Evolutionary conservation across 1,139 yeast species (phyloP).

Genomic region (Meyerozyma smithsonii): DNA sequence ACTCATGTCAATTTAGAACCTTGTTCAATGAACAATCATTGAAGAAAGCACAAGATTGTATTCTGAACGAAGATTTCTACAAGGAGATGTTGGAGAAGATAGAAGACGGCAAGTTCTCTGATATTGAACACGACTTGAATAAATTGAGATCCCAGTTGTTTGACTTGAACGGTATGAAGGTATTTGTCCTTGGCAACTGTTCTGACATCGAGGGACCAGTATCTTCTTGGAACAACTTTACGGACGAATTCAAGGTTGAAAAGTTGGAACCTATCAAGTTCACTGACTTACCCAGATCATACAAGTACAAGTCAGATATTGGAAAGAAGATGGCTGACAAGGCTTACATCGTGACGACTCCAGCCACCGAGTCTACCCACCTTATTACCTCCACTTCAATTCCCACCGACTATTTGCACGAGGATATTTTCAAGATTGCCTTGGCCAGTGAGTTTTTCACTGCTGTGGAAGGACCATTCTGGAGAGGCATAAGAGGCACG

Average conservation of each 20-base stretch:
- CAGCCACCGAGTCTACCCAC: conserved; percentile 87
- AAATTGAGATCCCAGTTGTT: conserved; percentile 54
- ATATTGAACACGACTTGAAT: conserved; percentile 52
- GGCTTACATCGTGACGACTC: conserved; percentile 67
- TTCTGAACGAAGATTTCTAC: conserved; percentile 58
- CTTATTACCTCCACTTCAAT: conserved; percentile 57
- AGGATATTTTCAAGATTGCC: conserved; percentile 67
- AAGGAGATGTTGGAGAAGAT: conserved; percentile 47
- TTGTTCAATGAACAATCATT: conserved; percentile 56
- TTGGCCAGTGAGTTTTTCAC: conserved; percentile 75
- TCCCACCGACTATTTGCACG: conserved; percentile 59
- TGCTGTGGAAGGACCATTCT: conserved; percentile 94
- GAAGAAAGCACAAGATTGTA: conserved; percentile 61
- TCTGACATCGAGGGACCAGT: conserved; percentile 49
- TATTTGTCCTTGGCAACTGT: conserved; percentile 70
- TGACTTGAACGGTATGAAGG: conserved; percentile 55
- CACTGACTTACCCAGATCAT: conserved; percentile 47
- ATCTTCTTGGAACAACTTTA: conserved; percentile 54
- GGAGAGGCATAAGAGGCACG: conserved; percentile 94
- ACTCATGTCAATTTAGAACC: conserved; percentile 54
- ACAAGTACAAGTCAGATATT: conserved; percentile 48
- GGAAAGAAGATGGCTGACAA: conserved; percentile 51
- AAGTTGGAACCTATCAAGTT: conserved; percentile 6
- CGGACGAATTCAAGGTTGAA: conserved; percentile 20
- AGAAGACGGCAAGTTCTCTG: conserved; percentile 45